phyloP scores from a whole-genome alignment of 2,329 filamentous ascomycete species.

The Hypoxylon sp. region DNA sequence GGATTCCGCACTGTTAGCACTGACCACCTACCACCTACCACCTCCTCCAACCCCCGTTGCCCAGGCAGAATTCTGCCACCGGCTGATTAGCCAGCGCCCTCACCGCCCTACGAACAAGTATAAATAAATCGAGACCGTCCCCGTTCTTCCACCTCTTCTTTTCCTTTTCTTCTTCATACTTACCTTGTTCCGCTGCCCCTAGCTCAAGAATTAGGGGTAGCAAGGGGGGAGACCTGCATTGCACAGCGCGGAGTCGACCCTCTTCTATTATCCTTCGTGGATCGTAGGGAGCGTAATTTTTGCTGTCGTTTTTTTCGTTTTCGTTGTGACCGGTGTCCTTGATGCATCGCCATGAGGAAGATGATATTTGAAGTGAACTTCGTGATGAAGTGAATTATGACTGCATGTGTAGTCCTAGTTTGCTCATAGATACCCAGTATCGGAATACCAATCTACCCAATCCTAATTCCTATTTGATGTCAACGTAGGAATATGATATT shows the following conservation, averaged over 20 bases:
- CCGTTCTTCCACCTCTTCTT: not conserved
- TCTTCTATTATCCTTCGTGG: constrained; percentile 53
- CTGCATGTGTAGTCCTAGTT: too few species aligned
- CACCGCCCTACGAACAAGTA: constrained; percentile 5
- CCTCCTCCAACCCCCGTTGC: not conserved
- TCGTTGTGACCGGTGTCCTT: constrained; percentile 36
- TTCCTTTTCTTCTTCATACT: constrained; percentile 52
- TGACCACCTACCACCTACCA: too few species aligned
- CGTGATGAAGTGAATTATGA: not conserved
- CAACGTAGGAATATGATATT: too few species aligned
- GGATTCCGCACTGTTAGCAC: not conserved
- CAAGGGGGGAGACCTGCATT: constrained; percentile 64
- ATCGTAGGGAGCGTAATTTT: constrained; percentile 54
- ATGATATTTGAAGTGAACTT: not conserved
- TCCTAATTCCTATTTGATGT: too few species aligned
- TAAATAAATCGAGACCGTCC: constrained; percentile 6
- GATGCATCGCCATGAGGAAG: constrained; percentile 37
- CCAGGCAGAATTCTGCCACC: constrained; percentile 9
- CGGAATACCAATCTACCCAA: too few species aligned
- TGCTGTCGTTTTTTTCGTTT: constrained; percentile 47
- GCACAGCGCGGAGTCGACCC: constrained; percentile 66
- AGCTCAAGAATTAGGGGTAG: constrained; percentile 49
- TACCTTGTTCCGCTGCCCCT: constrained; percentile 51
- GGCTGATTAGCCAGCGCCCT: not conserved
- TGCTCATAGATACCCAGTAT: too few species aligned